Conservation (phyloP, 805 yeast genomes). For the Brettanomyces custersianus region DNA sequence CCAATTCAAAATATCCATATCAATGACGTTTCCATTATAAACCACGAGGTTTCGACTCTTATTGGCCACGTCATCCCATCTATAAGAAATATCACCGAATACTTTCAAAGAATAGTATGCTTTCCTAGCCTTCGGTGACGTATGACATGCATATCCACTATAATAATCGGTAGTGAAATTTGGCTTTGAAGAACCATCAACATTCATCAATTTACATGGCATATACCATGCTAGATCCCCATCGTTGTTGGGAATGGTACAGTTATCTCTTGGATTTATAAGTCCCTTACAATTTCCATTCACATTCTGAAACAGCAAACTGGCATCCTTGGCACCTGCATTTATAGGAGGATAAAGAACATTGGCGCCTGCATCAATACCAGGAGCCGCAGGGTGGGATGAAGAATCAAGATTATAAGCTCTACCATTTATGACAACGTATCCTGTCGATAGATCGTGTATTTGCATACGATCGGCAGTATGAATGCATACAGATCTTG, state of each 20-base stretch:
- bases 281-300: slow-evolving; percentile 82
- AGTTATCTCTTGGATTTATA: slow-evolving; percentile 58
- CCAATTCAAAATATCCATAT: slow-evolving; percentile 71
- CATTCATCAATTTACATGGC: slow-evolving; percentile 72
- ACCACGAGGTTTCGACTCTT: slow-evolving; percentile 72
- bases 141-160: slow-evolving; percentile 88
- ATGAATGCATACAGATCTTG: slow-evolving; percentile 65
- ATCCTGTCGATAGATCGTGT: slow-evolving; percentile 49
- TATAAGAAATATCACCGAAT: slow-evolving; percentile 71
- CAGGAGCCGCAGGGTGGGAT: slow-evolving; percentile 73
- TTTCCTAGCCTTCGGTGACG: slow-evolving; percentile 58
- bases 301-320: slow-evolving; percentile 82
- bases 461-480: slow-evolving; percentile 42
- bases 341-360: slow-evolving; percentile 74
- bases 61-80: slow-evolving; percentile 80
- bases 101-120: slow-evolving; percentile 52
- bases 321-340: slow-evolving; percentile 84
- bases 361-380: slow-evolving; percentile 61
- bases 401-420: slow-evolving; percentile 66
- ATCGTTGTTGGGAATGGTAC: slow-evolving; percentile 59
- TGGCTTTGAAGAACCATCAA: slow-evolving; percentile 64
- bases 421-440: slow-evolving; percentile 72
- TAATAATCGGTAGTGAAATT: slow-evolving; percentile 59
- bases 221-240: slow-evolving; percentile 82
- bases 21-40: slow-evolving; percentile 83